phyloP scores from a whole-genome alignment of 176 grass and related monocot species.

The Tillandsia leiboldiana region DNA sequence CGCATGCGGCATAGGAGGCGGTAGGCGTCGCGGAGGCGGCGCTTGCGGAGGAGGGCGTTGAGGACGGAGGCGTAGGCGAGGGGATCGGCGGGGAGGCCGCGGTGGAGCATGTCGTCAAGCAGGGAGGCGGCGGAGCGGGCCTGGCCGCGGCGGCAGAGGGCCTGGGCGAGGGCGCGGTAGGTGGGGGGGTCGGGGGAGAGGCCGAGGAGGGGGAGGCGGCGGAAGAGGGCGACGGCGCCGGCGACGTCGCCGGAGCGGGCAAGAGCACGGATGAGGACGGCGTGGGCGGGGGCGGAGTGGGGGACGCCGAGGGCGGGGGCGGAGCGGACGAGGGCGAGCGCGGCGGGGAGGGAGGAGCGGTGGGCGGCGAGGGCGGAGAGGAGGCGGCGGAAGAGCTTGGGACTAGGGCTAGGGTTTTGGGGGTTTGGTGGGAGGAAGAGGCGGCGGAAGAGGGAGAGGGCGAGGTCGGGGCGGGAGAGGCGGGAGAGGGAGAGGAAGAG shows the following conservation, averaged over 20 bases:
- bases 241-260: conserved; percentile 42
- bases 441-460: conserved; percentile 40
- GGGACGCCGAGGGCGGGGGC: conserved; percentile 25
- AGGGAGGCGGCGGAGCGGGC: conserved; percentile 38
- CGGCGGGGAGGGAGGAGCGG: conserved; percentile 36
- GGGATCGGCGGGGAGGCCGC: conserved; percentile 47
- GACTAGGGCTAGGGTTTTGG: conserved; percentile 21
- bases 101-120: conserved; percentile 79
- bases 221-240: conserved; percentile 51
- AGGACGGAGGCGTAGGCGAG: conserved; percentile 54
- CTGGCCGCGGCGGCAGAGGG: conserved; percentile 49
- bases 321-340: conserved; percentile 33
- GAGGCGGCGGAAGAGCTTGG: conserved; percentile 32
- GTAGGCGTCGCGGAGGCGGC: conserved; percentile 59
- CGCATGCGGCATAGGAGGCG: conserved; percentile 71
- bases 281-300: conserved; percentile 50
- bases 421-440: conserved; percentile 30
- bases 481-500: conserved; percentile 38
- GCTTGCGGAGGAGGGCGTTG: conserved; percentile 68
- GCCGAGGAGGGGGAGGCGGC: conserved; percentile 35
- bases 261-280: conserved; percentile 59
- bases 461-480: conserved; percentile 41
- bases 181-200: conserved; percentile 45
- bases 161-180: conserved; percentile 58
- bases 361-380: conserved; percentile 30